Evolutionary conservation across 495 filamentous ascomycete genomes (phyloP).

Genomic region (Aspergillus leporis): DNA sequence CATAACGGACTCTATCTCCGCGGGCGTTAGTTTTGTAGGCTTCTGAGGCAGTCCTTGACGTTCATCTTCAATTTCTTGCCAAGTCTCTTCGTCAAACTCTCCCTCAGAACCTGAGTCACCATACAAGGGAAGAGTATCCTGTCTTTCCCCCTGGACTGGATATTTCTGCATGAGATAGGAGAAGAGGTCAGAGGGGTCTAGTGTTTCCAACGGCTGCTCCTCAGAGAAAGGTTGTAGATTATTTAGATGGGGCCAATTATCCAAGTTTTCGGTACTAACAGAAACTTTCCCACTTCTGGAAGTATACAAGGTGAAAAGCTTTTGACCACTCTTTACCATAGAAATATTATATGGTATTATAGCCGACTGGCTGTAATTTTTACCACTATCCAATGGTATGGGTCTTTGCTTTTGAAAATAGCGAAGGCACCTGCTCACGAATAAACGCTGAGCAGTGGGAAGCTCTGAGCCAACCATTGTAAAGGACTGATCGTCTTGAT

Average conservation of each 20-base stretch:
- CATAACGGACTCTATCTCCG: slow-evolving; percentile 53
- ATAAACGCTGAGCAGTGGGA: slow-evolving; percentile 24
- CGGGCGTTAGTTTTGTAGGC: slow-evolving; percentile 34
- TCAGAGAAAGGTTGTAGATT: neutral
- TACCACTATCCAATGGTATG: slow-evolving; percentile 13
- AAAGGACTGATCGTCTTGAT: slow-evolving; percentile 20
- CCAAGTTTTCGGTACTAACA: slow-evolving; percentile 25
- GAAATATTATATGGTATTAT: slow-evolving; percentile 27
- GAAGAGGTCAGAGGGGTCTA: slow-evolving; percentile 12
- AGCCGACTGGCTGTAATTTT: slow-evolving; percentile 18
- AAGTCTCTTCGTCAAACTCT: slow-evolving; percentile 57
- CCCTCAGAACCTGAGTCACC: slow-evolving; percentile 64
- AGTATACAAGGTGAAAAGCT: slow-evolving; percentile 30
- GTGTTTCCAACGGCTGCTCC: neutral
- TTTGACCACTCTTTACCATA: slow-evolving; percentile 9
- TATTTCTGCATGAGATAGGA: slow-evolving; percentile 46
- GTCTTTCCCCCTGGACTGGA: slow-evolving; percentile 36
- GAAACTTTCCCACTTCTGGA: slow-evolving; percentile 21
- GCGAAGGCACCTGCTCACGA: slow-evolving; percentile 28
- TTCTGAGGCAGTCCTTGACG: slow-evolving; percentile 17
- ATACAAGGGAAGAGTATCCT: slow-evolving; percentile 59
- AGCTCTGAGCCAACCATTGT: slow-evolving; percentile 18
- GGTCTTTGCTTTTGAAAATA: slow-evolving; percentile 26
- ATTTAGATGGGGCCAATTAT: slow-evolving; percentile 24
- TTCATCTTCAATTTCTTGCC: slow-evolving; percentile 64